phyloP scores from a whole-genome alignment of 495 filamentous ascomycete genomes.

The Thozetella sp. region DNA sequence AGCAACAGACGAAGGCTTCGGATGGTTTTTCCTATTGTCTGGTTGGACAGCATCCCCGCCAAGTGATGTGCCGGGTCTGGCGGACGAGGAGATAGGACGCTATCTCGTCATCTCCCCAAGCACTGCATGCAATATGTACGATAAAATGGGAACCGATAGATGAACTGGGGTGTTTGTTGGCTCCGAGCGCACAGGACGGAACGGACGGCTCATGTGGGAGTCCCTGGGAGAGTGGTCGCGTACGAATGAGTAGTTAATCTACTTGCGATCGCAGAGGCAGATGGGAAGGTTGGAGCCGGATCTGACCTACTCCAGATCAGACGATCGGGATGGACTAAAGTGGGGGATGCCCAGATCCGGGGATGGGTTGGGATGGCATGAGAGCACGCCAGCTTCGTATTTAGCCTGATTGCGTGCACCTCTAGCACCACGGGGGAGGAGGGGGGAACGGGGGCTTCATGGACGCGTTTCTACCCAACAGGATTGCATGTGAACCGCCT shows the following conservation, averaged over 20 bases:
- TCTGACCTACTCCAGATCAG: neutral
- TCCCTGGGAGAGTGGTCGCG: neutral
- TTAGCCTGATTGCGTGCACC: neutral
- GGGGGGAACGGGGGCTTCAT: neutral
- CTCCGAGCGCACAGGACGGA: neutral
- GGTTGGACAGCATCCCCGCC: too few species aligned
- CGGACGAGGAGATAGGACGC: neutral
- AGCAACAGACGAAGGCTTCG: too few species aligned
- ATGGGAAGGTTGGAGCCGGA: neutral
- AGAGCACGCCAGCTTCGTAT: neutral
- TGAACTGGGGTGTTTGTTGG: neutral
- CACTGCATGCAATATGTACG: neutral
- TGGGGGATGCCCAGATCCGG: neutral
- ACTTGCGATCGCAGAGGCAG: neutral
- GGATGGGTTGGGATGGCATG: neutral
- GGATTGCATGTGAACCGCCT: neutral
- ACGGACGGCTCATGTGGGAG: neutral
- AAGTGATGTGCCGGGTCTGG: neutral
- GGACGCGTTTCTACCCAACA: neutral
- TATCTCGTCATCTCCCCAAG: neutral
- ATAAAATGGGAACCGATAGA: constrained; percentile 1
- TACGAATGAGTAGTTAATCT: neutral
- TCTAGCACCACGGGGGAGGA: neutral
- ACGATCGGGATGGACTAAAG: constrained; percentile 2
- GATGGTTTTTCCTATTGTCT: too few species aligned